Percentiles rank a stretch among this genome's conserved stretches.
These are phyloP conservation scores for Metschnikowia dekortorum DNA, from an alignment of 805 yeast species.

Conservation along the genomic window DNA sequence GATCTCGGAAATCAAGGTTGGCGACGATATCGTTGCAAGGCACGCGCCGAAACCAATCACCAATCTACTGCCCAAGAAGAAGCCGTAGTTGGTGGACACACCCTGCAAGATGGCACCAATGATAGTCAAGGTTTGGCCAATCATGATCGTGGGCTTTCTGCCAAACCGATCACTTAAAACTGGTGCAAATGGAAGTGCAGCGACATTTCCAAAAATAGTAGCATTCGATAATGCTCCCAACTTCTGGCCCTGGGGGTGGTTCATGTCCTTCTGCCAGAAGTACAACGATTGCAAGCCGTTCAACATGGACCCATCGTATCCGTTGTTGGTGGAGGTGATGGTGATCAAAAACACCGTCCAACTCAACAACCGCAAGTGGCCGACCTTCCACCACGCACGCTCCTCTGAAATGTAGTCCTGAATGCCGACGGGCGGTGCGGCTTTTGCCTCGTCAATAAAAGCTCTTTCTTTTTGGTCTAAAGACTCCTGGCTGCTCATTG, in stretches of 20 bases:
- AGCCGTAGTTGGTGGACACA: constrained; percentile 26
- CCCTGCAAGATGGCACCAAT: constrained; percentile 38
- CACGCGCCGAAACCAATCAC: constrained; percentile 46
- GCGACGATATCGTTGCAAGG: constrained; percentile 40
- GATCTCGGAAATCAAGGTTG: constrained; percentile 47
- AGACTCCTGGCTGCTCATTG: constrained; percentile 1
- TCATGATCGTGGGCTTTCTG: constrained; percentile 31
- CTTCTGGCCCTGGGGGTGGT: constrained; percentile 18
- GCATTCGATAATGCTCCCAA: constrained; percentile 23
- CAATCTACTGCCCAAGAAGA: constrained; percentile 43
- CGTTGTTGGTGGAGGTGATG: constrained; percentile 42
- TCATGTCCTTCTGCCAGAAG: constrained; percentile 37
- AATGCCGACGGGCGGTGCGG: constrained; percentile 2
- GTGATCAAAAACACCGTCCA: constrained; percentile 37
- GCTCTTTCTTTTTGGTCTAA: not conserved
- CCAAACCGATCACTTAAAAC: constrained; percentile 35
- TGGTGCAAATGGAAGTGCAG: constrained; percentile 19
- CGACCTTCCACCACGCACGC: constrained; percentile 29
- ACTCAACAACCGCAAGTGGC: constrained; percentile 37
- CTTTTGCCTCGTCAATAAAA: not conserved
- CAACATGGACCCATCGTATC: constrained; percentile 32
- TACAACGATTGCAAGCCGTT: constrained; percentile 47
- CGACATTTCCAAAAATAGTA: constrained; percentile 34
- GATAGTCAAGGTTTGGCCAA: constrained; percentile 24
- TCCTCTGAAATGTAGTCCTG: constrained; percentile 14